Evolutionary conservation across 805 yeast genomes (phyloP).

Genomic region (Debaryomyces maramus): DNA sequence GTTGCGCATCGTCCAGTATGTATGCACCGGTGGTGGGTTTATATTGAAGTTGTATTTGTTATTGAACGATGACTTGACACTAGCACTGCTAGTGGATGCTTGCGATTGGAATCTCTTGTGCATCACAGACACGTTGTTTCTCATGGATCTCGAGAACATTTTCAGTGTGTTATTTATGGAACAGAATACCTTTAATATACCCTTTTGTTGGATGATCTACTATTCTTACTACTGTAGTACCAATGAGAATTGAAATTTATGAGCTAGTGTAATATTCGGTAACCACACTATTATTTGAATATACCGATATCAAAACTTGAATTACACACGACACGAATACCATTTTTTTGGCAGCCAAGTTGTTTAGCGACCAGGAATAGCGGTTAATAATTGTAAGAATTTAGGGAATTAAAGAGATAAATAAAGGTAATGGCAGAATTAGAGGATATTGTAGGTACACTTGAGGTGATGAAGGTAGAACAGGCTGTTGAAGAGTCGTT

Average conservation of each 20-base stretch:
- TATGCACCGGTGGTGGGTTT: constrained; percentile 46
- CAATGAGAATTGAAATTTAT: not conserved
- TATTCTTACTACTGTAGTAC: too few relatives aligned
- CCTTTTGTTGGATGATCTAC: too few relatives aligned
- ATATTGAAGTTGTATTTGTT: constrained; percentile 44
- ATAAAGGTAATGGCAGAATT: not conserved
- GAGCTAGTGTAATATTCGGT: too few relatives aligned
- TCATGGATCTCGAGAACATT: constrained; percentile 31
- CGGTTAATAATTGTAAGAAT: too few relatives aligned
- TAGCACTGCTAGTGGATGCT: constrained; percentile 18
- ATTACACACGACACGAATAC: not conserved
- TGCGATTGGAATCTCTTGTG: constrained; percentile 32
- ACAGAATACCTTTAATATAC: too few relatives aligned
- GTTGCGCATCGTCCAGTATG: constrained; percentile 44
- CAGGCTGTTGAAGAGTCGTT: not conserved
- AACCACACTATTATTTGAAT: too few relatives aligned
- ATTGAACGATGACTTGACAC: constrained; percentile 33
- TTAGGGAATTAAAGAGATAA: not conserved
- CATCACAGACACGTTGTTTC: constrained; percentile 10
- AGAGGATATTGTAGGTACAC: not conserved
- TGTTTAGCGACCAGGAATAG: too few relatives aligned
- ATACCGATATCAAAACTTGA: not conserved
- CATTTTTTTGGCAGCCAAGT: constrained; percentile 6
- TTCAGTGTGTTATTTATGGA: not conserved
- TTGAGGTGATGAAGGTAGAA: not conserved